A percentile compares a stretch with the other conserved stretches of the same genome.
Evolutionary conservation across 225 moss, liverwort and hornwort genomes (phyloP).

Genomic region (Marchantia paleacea): DNA sequence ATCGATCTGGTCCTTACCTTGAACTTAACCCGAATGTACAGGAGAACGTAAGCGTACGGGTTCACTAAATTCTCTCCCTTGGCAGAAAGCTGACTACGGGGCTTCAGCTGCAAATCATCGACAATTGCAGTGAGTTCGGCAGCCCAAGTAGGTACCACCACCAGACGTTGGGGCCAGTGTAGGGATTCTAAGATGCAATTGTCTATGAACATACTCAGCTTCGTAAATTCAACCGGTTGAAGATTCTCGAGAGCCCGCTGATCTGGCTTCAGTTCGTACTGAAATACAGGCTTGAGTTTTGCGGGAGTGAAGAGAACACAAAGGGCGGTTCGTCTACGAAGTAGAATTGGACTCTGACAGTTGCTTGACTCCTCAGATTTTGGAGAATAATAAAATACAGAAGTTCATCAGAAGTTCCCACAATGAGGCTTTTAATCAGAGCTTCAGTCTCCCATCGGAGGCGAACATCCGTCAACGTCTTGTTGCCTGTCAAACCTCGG

Average conservation of each 20-base stretch:
- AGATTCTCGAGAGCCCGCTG: conserved; percentile 8
- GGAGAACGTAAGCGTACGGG: conserved; percentile 35
- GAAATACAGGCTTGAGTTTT: conserved; percentile 24
- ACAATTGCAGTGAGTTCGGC: conserved; percentile 4
- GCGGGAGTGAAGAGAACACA: conserved; percentile 23
- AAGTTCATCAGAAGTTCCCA: conserved; percentile 28
- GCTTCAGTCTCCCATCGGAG: conserved; percentile 28
- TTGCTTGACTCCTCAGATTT: conserved; percentile 18
- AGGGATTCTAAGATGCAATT: conserved; percentile 24
- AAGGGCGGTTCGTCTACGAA: conserved; percentile 32
- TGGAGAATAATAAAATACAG: conserved; percentile 24
- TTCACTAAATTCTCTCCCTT: conserved; percentile 38
- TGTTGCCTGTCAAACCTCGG: conserved; percentile 25
- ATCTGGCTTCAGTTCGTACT: conserved; percentile 17
- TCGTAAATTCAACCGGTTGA: conserved; percentile 7
- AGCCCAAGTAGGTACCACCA: conserved; percentile 9
- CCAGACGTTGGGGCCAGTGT: conserved; percentile 42
- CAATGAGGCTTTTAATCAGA: conserved; percentile 24
- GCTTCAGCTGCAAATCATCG: conserved; percentile 19
- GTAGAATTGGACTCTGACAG: conserved; percentile 22
- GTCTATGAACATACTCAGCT: conserved; percentile 13
- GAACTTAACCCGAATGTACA: conserved; percentile 32
- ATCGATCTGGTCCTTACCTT: conserved; percentile 43
- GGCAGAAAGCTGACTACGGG: conserved; percentile 35
- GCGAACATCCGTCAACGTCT: conserved; percentile 18